Evolutionary conservation across 2,329 filamentous ascomycete genomes (phyloP).

Genomic region (Colletotrichum costaricense): DNA sequence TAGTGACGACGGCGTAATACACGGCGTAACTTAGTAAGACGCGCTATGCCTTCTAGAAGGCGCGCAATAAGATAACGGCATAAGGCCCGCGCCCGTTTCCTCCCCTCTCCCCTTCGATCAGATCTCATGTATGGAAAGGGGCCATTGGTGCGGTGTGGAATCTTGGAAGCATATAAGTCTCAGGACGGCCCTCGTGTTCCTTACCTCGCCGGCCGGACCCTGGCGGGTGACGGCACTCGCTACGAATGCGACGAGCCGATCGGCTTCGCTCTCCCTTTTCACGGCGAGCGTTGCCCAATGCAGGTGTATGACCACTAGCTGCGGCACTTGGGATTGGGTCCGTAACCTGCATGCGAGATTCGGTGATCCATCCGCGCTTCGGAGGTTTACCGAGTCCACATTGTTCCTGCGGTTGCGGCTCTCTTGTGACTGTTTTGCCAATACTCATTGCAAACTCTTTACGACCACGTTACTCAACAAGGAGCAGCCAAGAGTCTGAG

Average conservation of each 20-base stretch:
- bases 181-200: background rate
- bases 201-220: background rate
- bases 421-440: background rate
- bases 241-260: slow-evolving; percentile 8
- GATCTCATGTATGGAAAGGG: background rate
- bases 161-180: background rate
- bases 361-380: slow-evolving; percentile 30
- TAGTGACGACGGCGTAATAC: background rate
- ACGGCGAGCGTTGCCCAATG: slow-evolving; percentile 8
- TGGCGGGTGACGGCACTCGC: background rate
- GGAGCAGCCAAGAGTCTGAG: slow-evolving; percentile 9
- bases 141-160: background rate
- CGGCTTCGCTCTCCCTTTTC: slow-evolving; percentile 23
- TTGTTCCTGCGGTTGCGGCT: background rate
- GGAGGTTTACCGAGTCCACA: slow-evolving; percentile 28
- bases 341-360: slow-evolving; percentile 16
- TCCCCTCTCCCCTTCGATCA: background rate
- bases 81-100: background rate
- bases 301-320: background rate
- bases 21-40: background rate
- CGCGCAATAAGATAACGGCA: background rate
- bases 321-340: slow-evolving; percentile 17
- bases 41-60: background rate
- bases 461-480: slow-evolving; percentile 22
- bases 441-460: slow-evolving; percentile 10